These are phyloP conservation scores for Cyphellophora europaea DNA, from an alignment of 2,329 filamentous ascomycete genomes.

Conservation along the genomic window DNA sequence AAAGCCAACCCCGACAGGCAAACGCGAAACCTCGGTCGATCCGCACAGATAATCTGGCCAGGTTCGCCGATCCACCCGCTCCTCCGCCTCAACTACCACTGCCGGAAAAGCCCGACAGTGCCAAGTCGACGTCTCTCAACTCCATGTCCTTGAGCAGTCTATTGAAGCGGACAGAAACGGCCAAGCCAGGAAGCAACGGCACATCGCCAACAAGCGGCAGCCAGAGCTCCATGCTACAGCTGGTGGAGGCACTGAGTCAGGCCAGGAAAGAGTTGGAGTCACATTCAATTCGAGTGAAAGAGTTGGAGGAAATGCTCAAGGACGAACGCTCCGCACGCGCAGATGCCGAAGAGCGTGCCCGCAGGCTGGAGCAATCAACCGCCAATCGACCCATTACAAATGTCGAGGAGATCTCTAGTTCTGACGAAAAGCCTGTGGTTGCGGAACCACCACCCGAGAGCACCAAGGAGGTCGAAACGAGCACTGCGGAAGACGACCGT, in stretches of 20 bases:
- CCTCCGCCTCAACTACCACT: constrained; percentile 88
- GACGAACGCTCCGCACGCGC: constrained; percentile 76
- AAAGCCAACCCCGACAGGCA: constrained; percentile 25
- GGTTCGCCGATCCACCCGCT: constrained; percentile 87
- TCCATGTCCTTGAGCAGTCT: constrained; percentile 44
- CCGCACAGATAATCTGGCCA: constrained; percentile 66
- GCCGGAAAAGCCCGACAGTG: constrained; percentile 80
- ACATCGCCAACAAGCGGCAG: constrained; percentile 42
- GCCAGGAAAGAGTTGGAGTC: constrained; percentile 80
- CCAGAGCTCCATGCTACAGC: constrained; percentile 66
- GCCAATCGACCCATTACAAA: constrained; percentile 26
- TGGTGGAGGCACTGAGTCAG: constrained; percentile 74
- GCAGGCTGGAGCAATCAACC: constrained; percentile 56
- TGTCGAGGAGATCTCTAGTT: constrained; percentile 8
- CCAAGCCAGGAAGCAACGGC: constrained; percentile 48
- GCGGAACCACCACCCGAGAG: constrained; percentile 16
- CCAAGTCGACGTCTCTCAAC: constrained; percentile 36
- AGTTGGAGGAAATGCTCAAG: constrained; percentile 67
- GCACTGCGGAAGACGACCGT: constrained; percentile 14
- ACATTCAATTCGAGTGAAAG: constrained; percentile 70
- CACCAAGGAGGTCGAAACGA: constrained; percentile 19
- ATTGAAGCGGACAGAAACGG: constrained; percentile 66
- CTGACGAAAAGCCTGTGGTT: constrained; percentile 12
- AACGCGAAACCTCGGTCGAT: constrained; percentile 38
- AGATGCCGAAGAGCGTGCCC: constrained; percentile 72